Evolutionary conservation across 73 alveolate species (phyloP).

Genomic region (Paramecium bursaria): DNA sequence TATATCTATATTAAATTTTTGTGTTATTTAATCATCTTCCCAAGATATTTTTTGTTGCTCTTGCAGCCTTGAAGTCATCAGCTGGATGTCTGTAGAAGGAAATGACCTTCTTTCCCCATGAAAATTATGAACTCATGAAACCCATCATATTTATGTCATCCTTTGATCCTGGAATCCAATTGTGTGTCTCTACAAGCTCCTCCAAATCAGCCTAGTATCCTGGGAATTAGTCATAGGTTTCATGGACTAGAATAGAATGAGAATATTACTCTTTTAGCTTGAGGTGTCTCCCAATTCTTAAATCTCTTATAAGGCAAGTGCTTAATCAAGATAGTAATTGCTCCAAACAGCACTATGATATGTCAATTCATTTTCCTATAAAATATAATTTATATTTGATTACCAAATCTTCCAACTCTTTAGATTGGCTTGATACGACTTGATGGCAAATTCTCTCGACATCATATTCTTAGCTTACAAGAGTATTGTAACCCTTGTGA

Average conservation of each 20-base stretch:
- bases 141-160: slow-evolving; percentile 70
- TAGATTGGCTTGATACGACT: slow-evolving; percentile 62
- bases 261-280: slow-evolving; percentile 10
- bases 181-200: slow-evolving; percentile 68
- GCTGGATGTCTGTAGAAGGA: slow-evolving; percentile 69
- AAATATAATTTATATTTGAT: not conserved
- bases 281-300: slow-evolving; percentile 64
- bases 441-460: slow-evolving; percentile 68
- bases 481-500: slow-evolving; percentile 55
- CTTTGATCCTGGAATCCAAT: slow-evolving; percentile 72
- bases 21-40: slow-evolving; percentile 62
- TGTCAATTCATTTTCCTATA: slow-evolving; percentile 63
- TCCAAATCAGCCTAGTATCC: slow-evolving; percentile 68
- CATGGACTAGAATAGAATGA: slow-evolving; percentile 44
- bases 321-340: slow-evolving; percentile 62
- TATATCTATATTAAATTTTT: not conserved
- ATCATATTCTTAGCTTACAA: slow-evolving; percentile 53
- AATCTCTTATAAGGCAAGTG: slow-evolving; percentile 62
- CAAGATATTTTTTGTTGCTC: slow-evolving; percentile 70
- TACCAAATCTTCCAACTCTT: slow-evolving; percentile 67
- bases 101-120: slow-evolving; percentile 70
- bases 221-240: slow-evolving; percentile 66
- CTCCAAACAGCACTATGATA: slow-evolving; percentile 70
- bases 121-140: slow-evolving; percentile 58
- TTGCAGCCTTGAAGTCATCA: slow-evolving; percentile 73